phyloP scores from a whole-genome alignment of 2,329 filamentous ascomycete genomes.

The Xylaria sp. region DNA sequence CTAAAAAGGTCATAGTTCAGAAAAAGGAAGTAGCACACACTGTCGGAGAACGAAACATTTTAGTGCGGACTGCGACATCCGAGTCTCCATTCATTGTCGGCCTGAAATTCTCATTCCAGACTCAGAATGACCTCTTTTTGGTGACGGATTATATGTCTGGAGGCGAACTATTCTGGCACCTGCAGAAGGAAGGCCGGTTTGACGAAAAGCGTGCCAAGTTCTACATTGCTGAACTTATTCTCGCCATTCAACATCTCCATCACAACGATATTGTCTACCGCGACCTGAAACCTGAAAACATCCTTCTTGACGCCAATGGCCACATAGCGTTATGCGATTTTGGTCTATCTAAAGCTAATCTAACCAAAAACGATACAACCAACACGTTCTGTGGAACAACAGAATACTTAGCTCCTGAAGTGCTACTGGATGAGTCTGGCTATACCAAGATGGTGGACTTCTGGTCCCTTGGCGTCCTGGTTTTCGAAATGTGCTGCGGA shows the following conservation, averaged over 20 bases:
- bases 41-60: conserved; percentile 94
- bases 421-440: conserved; percentile 92
- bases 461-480: conserved; percentile 96
- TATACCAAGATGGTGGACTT: conserved; percentile 99
- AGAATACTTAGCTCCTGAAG: conserved; percentile 95
- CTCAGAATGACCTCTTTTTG: conserved; percentile 94
- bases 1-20: conserved; percentile 99
- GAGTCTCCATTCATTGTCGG: conserved; percentile 98
- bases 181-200: conserved; percentile 96
- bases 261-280: conserved; percentile 98
- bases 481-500: conserved; percentile 99
- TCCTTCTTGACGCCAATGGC: conserved; percentile 93
- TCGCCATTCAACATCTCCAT: conserved; percentile 94
- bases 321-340: conserved; percentile 99
- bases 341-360: conserved; percentile 94
- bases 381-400: conserved; percentile 99
- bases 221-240: conserved; percentile 96
- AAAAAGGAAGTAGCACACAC: conserved; percentile 99
- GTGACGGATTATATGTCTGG: conserved; percentile 99
- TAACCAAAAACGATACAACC: conserved; percentile 96
- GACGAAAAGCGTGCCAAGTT: conserved; percentile 96
- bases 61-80: conserved; percentile 93
- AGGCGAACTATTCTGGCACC: conserved; percentile 97
- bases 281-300: conserved; percentile 97
- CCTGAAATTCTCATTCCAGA: conserved; percentile 98